Evolutionary conservation across 2,329 filamentous ascomycete species (phyloP).

Genomic region (Nannizziopsis barbatae): DNA sequence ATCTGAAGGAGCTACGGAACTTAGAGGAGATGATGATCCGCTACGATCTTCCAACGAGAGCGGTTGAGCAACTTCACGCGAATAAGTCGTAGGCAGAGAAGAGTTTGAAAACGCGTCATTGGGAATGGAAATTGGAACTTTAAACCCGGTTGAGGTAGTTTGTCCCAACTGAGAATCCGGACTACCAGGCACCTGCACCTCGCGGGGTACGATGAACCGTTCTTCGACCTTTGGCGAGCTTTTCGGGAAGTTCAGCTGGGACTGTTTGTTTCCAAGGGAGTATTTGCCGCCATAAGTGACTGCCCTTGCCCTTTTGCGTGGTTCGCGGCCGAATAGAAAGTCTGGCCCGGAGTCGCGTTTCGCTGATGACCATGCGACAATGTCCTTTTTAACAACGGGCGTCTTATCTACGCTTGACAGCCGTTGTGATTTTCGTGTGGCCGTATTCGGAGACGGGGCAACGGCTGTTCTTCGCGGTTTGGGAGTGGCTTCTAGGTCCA

Average conservation of each 20-base stretch:
- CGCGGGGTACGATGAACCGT: constrained; percentile 2
- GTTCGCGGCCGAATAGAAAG: not conserved
- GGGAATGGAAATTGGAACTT: constrained; percentile 20
- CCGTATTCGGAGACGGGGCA: not conserved
- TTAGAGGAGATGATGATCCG: constrained; percentile 22
- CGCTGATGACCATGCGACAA: not conserved
- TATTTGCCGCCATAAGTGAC: not conserved
- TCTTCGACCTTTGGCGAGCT: constrained; percentile 1
- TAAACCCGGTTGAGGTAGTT: constrained; percentile 16
- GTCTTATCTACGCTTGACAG: not conserved
- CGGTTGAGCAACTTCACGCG: constrained; percentile 14
- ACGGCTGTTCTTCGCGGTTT: not conserved
- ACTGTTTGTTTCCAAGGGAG: no score
- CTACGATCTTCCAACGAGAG: constrained; percentile 20
- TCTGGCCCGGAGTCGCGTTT: not conserved
- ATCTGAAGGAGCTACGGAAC: constrained; percentile 20
- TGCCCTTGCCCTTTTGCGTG: not conserved
- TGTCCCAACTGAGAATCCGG: not conserved
- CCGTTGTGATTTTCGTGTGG: not conserved
- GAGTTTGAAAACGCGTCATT: constrained; percentile 21
- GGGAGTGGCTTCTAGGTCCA: constrained; percentile 5
- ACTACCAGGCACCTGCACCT: not conserved
- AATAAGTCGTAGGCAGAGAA: constrained; percentile 21
- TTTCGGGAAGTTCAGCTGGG: not conserved
- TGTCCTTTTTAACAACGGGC: not conserved